Conservation (phyloP, 2,329 filamentous ascomycete genomes). For the Phoma sp. region DNA sequence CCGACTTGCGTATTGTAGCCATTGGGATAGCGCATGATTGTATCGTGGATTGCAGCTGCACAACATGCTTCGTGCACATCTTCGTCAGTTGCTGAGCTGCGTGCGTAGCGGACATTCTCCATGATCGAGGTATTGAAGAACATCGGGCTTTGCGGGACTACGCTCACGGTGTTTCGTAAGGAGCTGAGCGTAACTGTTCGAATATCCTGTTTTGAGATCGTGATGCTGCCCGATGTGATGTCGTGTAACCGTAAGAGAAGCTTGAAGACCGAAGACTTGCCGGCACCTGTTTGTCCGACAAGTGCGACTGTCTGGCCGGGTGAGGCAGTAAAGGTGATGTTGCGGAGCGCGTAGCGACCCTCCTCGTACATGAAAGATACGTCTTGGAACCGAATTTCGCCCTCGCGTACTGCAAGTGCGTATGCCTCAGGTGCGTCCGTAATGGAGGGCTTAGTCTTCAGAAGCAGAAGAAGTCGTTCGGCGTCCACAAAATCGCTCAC, state of each 20-base stretch:
- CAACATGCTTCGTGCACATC: slow-evolving; percentile 6
- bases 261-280: slow-evolving; percentile 65
- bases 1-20: slow-evolving; percentile 94
- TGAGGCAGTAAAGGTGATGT: slow-evolving; percentile 56
- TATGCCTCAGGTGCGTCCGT: slow-evolving; percentile 42
- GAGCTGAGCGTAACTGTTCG: slow-evolving; percentile 62
- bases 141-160: slow-evolving; percentile 67
- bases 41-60: slow-evolving; percentile 67
- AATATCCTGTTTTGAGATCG: slow-evolving; percentile 64
- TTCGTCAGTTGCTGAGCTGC: background rate
- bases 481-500: slow-evolving; percentile 64
- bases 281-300: slow-evolving; percentile 66
- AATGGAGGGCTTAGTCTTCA: slow-evolving; percentile 63
- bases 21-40: slow-evolving; percentile 69
- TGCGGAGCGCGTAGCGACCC: slow-evolving; percentile 43
- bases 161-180: slow-evolving; percentile 63
- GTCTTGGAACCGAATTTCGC: slow-evolving; percentile 59
- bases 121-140: slow-evolving; percentile 69
- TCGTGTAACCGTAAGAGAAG: slow-evolving; percentile 67
- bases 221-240: slow-evolving; percentile 58
- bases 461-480: slow-evolving; percentile 63
- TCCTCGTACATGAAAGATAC: slow-evolving; percentile 62
- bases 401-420: slow-evolving; percentile 52
- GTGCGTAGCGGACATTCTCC: slow-evolving; percentile 44
- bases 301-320: slow-evolving; percentile 64